Conservation (phyloP, 495 filamentous ascomycete species). For the Neurospora pannonica region DNA sequence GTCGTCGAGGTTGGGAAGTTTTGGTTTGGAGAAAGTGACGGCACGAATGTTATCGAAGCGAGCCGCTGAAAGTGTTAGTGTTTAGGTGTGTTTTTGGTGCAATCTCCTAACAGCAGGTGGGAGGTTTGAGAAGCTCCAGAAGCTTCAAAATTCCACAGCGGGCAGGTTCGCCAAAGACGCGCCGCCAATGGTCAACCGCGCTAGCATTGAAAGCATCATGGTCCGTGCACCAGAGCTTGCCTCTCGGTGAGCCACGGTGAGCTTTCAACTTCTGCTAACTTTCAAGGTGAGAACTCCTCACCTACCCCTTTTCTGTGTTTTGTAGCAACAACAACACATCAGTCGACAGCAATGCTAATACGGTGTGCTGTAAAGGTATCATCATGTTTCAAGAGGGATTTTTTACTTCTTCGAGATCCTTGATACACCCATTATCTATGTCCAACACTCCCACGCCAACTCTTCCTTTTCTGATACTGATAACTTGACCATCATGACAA, state of each 20-base stretch:
- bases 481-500: not conserved
- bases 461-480: not conserved
- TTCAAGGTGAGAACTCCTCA: not conserved
- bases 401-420: not conserved
- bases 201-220: not conserved
- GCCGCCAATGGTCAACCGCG: not conserved
- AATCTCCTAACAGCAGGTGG: not conserved
- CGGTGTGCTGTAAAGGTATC: not conserved
- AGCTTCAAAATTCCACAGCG: slow-evolving; percentile 18
- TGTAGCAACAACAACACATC: not conserved
- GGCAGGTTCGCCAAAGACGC: not conserved
- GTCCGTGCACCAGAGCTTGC: not conserved
- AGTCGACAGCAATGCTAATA: not conserved
- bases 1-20: not conserved
- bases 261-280: not conserved
- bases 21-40: not conserved
- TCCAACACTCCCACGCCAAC: not conserved
- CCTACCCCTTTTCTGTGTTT: not conserved
- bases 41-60: not conserved
- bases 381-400: not conserved
- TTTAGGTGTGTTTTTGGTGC: rapidly evolving
- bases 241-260: not conserved
- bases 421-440: not conserved
- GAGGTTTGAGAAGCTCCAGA: slow-evolving; percentile 9
- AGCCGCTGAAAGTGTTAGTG: not conserved